Conservation (phyloP, 768 basidiomycete species). For the Artomyces pyxidatus region DNA sequence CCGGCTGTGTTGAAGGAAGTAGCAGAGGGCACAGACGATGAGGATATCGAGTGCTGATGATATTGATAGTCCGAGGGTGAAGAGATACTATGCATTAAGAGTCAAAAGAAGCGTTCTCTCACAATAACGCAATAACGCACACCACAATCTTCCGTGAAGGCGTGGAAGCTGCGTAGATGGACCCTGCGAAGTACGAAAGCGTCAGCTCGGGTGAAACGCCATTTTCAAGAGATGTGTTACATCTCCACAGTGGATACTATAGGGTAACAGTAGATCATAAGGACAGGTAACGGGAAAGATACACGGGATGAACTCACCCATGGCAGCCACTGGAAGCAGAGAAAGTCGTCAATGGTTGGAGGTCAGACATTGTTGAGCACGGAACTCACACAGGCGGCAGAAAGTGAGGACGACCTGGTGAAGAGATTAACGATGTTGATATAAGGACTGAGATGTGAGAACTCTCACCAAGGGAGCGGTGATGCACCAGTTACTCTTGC, state of each 20-base stretch:
- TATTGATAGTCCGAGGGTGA: constrained; percentile 9
- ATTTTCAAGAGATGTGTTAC: constrained; percentile 1
- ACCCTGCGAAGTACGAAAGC: too few relatives aligned
- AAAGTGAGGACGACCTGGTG: too few relatives aligned
- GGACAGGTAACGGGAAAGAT: too few relatives aligned
- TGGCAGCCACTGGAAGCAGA: background rate
- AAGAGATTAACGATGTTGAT: too few relatives aligned
- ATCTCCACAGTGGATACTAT: constrained; percentile 3
- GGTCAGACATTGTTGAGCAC: too few relatives aligned
- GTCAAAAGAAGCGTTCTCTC: too few relatives aligned
- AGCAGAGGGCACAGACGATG: constrained; percentile 2
- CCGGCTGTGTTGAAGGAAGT: constrained; percentile 9
- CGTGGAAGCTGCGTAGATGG: background rate
- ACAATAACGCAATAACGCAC: background rate
- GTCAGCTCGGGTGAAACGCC: too few relatives aligned
- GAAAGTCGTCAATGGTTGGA: too few relatives aligned
- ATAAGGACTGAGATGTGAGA: too few relatives aligned
- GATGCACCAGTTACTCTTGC: constrained; percentile 2
- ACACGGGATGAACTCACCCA: background rate
- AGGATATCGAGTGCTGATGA: constrained; percentile 5
- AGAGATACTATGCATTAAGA: constrained; percentile 7
- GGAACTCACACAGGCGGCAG: too few relatives aligned
- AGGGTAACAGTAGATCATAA: background rate
- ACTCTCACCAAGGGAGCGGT: constrained; percentile 2
- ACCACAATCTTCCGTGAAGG: constrained; percentile 1